These are phyloP conservation scores for Aspergillus coremiiformis DNA, from an alignment of 495 filamentous ascomycete genomes.

Conservation along the genomic window DNA sequence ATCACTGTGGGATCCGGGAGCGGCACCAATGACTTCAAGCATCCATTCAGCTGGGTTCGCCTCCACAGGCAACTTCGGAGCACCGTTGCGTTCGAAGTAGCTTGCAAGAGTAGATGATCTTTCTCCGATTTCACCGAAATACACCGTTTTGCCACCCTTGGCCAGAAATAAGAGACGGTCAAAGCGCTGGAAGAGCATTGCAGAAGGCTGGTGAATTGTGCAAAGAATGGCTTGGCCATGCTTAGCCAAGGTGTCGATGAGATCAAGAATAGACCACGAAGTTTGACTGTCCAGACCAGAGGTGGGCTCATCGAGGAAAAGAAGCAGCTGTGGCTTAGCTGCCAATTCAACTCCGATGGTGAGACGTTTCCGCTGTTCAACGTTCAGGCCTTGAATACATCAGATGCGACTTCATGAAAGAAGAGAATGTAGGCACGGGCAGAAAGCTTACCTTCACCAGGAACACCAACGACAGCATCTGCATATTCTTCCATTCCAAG, in stretches of 20 bases:
- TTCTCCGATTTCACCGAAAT: constrained; percentile 84
- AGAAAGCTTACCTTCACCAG: constrained; percentile 35
- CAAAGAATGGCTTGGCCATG: constrained; percentile 88
- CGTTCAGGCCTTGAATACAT: constrained; percentile 62
- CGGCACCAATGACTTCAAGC: constrained; percentile 87
- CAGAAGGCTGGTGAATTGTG: constrained; percentile 94
- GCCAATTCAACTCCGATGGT: constrained; percentile 91
- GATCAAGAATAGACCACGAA: constrained; percentile 80
- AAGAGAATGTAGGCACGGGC: neutral
- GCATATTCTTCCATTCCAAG: constrained; percentile 66
- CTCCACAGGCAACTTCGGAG: constrained; percentile 56
- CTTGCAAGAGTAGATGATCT: constrained; percentile 62
- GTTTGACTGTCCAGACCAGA: constrained; percentile 86
- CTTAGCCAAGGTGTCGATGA: constrained; percentile 80
- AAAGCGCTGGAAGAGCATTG: constrained; percentile 92
- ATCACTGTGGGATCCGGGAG: constrained; percentile 68
- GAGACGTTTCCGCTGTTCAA: constrained; percentile 82
- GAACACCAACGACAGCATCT: constrained; percentile 38
- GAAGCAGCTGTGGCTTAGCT: constrained; percentile 74
- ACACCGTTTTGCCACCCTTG: constrained; percentile 75
- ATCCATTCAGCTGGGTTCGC: constrained; percentile 96
- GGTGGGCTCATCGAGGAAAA: constrained; percentile 88
- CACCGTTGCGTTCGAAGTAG: constrained; percentile 81
- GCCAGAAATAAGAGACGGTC: constrained; percentile 82
- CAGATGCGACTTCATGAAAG: neutral